Base-by-base conservation (phyloP, 176 grass and related monocot species). In the Luzula sylvatica region DNA sequence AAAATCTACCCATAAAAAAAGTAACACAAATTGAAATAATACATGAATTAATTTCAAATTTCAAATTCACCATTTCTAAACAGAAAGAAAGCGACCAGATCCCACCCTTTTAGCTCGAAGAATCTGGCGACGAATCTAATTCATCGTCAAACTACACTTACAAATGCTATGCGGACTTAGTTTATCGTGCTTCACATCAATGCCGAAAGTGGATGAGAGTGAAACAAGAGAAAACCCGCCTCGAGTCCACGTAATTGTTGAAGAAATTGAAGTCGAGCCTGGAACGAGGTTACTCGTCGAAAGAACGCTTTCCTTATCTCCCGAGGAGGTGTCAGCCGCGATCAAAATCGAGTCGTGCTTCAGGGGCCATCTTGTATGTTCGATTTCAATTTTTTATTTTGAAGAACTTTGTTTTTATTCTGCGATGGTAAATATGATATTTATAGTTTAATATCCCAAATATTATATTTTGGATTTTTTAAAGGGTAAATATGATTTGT, bases 331-430 rank as follows among this genome's bases (percentile, higher is more conserved):
- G 11, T 30, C 28, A 15, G 63, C 55, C 15, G 76, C 69, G 2
- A 45, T 52, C 20, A 63, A 43, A 50, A 80, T 80, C 45, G 63
- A 58, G 46, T 64, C 76, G 5, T 46, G 43, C 49, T 74, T 63
- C 76, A 70, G 69, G 29, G 40, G 40, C 47, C 30, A 80, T 59
- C 69, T 69, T 52, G 65, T 75, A 69, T 50, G 55, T 30, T 47
- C 11, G 3, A 60, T 35, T 20, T n/a, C 15, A 7, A 11, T 49
- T 19, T 54, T 3, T 55, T 29, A 47, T 53, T 11, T 52, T 40
- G 3, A 13, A 0, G 13, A 38, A 21, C n/a, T 9, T 32, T 28
- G 15, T 1, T 18, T 17, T 30, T 4, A 16, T 32, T 30, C 26
- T 8, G 3, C 46, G 22, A 49, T 20, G 22, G 46, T 49, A 49